These are phyloP conservation scores for Epicoccum sorghinum DNA, from an alignment of 2,329 filamentous ascomycete genomes.

Conservation along the genomic window DNA sequence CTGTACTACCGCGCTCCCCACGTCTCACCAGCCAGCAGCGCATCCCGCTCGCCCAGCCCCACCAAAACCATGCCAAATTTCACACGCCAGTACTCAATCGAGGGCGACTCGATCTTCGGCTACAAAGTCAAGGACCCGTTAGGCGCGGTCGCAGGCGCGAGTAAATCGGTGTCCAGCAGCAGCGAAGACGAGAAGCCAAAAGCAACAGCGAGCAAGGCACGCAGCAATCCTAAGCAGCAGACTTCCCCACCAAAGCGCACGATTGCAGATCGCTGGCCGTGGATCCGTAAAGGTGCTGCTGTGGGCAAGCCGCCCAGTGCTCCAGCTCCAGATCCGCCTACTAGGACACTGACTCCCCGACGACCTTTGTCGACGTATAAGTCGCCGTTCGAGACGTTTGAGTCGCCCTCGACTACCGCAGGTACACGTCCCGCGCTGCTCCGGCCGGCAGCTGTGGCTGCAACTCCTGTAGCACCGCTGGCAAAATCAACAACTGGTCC, in stretches of 20 bases:
- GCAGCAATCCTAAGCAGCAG: background rate
- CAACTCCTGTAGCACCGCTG: constrained; percentile 16
- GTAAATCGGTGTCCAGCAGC: constrained; percentile 4
- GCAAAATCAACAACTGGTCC: background rate
- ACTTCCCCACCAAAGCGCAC: constrained; percentile 15
- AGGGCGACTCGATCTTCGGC: constrained; percentile 32
- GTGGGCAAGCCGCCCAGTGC: constrained; percentile 20
- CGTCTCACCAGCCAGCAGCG: background rate
- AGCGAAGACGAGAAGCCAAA: constrained; percentile 19
- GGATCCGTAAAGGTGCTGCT: constrained; percentile 23
- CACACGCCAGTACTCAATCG: constrained; percentile 27
- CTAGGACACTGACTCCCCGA: background rate
- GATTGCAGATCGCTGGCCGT: constrained; percentile 30
- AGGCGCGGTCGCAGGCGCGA: constrained; percentile 19
- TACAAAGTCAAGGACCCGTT: constrained; percentile 23
- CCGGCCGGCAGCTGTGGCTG: background rate
- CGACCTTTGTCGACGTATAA: constrained; percentile 6
- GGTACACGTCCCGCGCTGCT: background rate
- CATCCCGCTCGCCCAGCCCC: constrained; percentile 29
- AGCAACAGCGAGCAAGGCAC: background rate
- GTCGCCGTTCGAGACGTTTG: constrained; percentile 21
- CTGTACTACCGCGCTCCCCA: constrained; percentile 22
- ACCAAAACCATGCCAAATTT: constrained; percentile 30
- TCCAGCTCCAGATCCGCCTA: constrained; percentile 13
- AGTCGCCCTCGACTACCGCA: background rate